phyloP scores from a whole-genome alignment of 495 filamentous ascomycete genomes.

The Trypethelium eluteriae region DNA sequence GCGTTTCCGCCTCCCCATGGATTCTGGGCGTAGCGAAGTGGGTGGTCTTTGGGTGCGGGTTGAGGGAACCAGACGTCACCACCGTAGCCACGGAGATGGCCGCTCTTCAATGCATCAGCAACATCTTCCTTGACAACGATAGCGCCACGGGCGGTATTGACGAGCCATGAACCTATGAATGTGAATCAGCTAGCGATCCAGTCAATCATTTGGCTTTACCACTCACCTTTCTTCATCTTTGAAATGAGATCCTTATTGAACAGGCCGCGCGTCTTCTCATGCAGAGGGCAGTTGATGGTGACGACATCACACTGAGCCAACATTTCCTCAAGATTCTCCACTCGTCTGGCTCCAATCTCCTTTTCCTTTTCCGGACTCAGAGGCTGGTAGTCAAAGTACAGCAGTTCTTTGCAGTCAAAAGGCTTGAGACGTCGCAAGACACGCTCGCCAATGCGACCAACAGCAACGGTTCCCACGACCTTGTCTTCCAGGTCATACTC shows the following conservation, averaged over 20 bases:
- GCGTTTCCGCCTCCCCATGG: constrained; percentile 95
- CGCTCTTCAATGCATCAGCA: constrained; percentile 81
- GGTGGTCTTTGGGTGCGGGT: constrained; percentile 90
- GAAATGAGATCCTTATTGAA: constrained; percentile 99
- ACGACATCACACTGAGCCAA: constrained; percentile 93
- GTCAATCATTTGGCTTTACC: neutral
- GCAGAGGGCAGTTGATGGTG: constrained; percentile 98
- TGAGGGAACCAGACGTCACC: constrained; percentile 93
- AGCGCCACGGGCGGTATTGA: constrained; percentile 97
- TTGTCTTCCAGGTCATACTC: constrained; percentile 96
- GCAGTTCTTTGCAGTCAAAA: constrained; percentile 98
- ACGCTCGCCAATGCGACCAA: constrained; percentile 96
- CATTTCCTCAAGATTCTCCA: constrained; percentile 86
- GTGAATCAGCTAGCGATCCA: neutral
- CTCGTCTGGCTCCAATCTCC: constrained; percentile 92
- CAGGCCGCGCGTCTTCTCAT: constrained; percentile 90
- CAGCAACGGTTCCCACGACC: constrained; percentile 94
- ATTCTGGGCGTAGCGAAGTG: constrained; percentile 76
- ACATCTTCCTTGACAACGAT: constrained; percentile 99
- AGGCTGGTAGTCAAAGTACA: constrained; percentile 99
- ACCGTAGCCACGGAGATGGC: constrained; percentile 94
- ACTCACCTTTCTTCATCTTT: constrained; percentile 94
- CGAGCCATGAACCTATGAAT: constrained; percentile 69
- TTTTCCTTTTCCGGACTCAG: constrained; percentile 77
- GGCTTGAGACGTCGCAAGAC: constrained; percentile 89